Evolutionary conservation across 179 eudicot species (phyloP).

Genomic region (Silene noctiflora): DNA sequence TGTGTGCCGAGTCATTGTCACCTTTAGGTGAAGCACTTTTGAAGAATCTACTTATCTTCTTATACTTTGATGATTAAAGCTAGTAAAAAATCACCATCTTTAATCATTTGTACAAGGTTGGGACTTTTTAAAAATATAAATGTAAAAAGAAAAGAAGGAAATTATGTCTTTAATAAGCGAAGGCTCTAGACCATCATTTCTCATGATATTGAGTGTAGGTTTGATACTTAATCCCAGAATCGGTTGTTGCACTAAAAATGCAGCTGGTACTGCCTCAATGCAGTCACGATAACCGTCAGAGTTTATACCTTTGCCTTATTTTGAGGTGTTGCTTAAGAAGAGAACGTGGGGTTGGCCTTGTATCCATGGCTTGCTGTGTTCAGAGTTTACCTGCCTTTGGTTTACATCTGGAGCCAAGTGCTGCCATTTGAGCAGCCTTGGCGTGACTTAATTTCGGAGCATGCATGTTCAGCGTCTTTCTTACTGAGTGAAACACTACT

Average conservation of each 20-base stretch:
- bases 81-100: background rate
- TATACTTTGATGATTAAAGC: background rate
- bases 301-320: no score
- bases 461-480: background rate
- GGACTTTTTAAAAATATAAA: background rate
- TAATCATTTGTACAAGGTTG: background rate
- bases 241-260: background rate
- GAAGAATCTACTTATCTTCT: background rate
- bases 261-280: background rate
- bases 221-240: background rate
- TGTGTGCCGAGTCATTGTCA: background rate
- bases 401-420: background rate
- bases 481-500: slow-evolving; percentile 1
- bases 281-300: background rate
- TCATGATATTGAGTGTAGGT: background rate
- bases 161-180: background rate
- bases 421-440: background rate
- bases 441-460: background rate
- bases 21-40: background rate
- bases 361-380: no score
- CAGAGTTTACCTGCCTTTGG: no score
- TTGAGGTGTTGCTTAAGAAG: no score
- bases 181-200: background rate
- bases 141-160: background rate
- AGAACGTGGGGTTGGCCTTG: no score